Conservation (phyloP, 805 yeast genomes). For the Monosporozyma unispora region DNA sequence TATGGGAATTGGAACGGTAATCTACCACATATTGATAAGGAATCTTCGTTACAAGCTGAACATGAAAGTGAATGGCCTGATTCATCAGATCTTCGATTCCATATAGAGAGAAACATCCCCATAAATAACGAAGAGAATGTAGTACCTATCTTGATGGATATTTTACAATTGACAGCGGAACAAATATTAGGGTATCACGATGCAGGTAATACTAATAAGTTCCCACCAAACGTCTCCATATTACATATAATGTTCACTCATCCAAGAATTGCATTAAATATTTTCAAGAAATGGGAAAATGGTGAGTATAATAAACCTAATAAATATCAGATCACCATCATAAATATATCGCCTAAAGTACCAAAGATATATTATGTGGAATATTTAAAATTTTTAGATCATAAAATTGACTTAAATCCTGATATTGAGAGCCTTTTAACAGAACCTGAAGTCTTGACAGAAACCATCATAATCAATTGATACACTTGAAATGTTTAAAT, state of each 20-base stretch:
- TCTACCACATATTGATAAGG: too few relatives aligned
- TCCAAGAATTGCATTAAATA: background rate
- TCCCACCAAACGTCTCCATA: too few relatives aligned
- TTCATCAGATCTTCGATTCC: slow-evolving; percentile 13
- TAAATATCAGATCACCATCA: background rate
- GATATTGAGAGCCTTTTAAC: background rate
- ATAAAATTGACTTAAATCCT: background rate
- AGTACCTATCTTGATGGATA: background rate
- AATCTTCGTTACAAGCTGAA: too few relatives aligned
- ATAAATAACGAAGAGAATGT: background rate
- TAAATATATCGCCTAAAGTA: background rate
- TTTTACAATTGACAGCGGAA: background rate
- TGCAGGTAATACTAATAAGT: background rate
- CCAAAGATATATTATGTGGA: background rate
- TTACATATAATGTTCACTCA: background rate
- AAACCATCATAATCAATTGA: background rate
- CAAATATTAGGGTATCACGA: background rate
- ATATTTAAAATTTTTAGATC: background rate
- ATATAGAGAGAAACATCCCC: too few relatives aligned
- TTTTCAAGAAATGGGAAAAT: background rate
- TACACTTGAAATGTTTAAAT: too few relatives aligned
- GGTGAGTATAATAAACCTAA: background rate
- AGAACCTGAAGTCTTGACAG: background rate
- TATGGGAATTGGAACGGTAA: slow-evolving; percentile 21
- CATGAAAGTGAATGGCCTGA: background rate